Percentiles rank a stretch among this genome's conserved stretches.
These are phyloP conservation scores for Saururus chinensis DNA, from an alignment of 164 flowering plant species.

Conservation along the genomic window DNA sequence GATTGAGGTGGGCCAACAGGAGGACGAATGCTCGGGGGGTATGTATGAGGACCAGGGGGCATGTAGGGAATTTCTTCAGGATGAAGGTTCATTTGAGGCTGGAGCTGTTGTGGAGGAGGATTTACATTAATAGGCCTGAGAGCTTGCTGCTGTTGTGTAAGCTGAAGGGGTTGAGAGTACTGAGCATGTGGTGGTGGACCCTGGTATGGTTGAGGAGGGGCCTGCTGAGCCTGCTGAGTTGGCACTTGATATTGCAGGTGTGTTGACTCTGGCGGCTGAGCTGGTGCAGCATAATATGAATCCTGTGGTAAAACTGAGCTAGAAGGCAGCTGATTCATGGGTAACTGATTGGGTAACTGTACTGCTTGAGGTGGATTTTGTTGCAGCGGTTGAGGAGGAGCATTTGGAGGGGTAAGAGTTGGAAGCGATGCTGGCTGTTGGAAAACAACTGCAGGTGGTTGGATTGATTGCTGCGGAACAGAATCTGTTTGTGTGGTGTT, in stretches of 20 bases:
- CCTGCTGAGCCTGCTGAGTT: slow-evolving; percentile 34
- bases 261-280: slow-evolving; percentile 36
- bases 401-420: slow-evolving; percentile 3
- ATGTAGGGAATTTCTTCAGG: slow-evolving; percentile 56
- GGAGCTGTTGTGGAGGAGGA: slow-evolving; percentile 29
- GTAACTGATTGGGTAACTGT: slow-evolving; percentile 30
- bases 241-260: slow-evolving; percentile 50
- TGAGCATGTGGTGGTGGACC: slow-evolving; percentile 7
- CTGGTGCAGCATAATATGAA: slow-evolving; percentile 35
- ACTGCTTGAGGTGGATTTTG: slow-evolving; percentile 9
- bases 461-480: slow-evolving; percentile 23
- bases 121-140: slow-evolving; percentile 20
- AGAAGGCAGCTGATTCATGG: slow-evolving; percentile 33
- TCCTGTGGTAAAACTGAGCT: slow-evolving; percentile 28
- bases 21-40: slow-evolving; percentile 49
- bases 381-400: slow-evolving; percentile 18
- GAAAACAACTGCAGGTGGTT: slow-evolving; percentile 4
- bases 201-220: slow-evolving; percentile 14
- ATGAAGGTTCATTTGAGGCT: slow-evolving; percentile 37
- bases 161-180: slow-evolving; percentile 41
- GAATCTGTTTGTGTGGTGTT: slow-evolving; percentile 29
- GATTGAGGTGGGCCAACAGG: slow-evolving; percentile 25
- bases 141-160: slow-evolving; percentile 34
- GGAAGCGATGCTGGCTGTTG: slow-evolving; percentile 2
- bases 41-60: slow-evolving; percentile 32